phyloP scores from a whole-genome alignment of 2,329 filamentous ascomycete species.

The Neurospora crassa region DNA sequence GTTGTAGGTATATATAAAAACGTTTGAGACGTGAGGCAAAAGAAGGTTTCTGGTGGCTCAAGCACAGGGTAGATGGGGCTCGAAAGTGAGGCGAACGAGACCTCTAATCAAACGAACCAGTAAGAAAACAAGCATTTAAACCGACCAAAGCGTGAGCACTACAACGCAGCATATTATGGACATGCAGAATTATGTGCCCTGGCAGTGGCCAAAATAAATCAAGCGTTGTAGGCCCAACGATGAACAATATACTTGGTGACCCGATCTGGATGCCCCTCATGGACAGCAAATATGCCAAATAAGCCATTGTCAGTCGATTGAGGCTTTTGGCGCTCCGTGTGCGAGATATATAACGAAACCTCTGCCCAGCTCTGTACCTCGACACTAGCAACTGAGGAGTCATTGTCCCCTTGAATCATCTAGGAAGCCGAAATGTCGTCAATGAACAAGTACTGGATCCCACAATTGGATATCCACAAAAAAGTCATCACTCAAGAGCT shows the following conservation, averaged over 20 bases:
- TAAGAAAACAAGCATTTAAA: slow-evolving; percentile 4
- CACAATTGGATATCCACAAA: slow-evolving; percentile 49
- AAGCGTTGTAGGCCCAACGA: slow-evolving; percentile 12
- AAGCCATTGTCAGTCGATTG: neutral
- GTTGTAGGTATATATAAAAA: neutral
- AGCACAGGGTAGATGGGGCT: slow-evolving; percentile 7
- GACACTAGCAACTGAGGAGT: neutral
- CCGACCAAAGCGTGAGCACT: slow-evolving; percentile 3
- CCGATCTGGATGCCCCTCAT: slow-evolving; percentile 7
- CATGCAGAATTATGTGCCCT: slow-evolving; percentile 7
- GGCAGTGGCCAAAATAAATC: slow-evolving; percentile 11
- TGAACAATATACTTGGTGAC: slow-evolving; percentile 8
- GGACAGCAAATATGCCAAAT: slow-evolving; percentile 7
- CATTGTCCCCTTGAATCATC: neutral
- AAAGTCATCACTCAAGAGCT: slow-evolving; percentile 50
- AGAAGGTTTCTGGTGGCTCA: slow-evolving; percentile 3
- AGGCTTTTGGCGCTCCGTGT: neutral
- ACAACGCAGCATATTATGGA: slow-evolving; percentile 7
- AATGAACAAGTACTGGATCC: slow-evolving; percentile 54
- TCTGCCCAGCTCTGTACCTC: neutral
- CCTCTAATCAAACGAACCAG: slow-evolving; percentile 10
- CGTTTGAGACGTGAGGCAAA: neutral
- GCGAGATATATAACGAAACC: neutral
- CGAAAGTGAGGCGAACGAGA: slow-evolving; percentile 19
- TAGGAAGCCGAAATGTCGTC: slow-evolving; percentile 22